These are phyloP conservation scores for Picea abies DNA, from an alignment of 83 land plant genomes.

Conservation along the genomic window DNA sequence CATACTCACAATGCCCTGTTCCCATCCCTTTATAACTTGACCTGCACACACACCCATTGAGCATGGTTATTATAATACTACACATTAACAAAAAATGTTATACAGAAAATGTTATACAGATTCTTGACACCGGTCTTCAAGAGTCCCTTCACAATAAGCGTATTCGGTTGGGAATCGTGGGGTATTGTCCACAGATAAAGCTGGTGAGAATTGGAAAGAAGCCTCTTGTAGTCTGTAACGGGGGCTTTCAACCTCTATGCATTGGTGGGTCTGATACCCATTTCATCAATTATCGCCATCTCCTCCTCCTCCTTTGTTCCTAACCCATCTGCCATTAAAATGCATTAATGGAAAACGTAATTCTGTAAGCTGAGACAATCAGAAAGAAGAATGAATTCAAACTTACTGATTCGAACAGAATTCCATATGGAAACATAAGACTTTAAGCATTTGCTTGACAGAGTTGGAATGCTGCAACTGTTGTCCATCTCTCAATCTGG, in stretches of 20 bases:
- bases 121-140: no score
- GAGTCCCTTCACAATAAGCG: no score
- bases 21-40: no score
- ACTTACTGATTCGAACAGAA: not conserved
- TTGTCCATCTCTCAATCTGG: not conserved
- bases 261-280: conserved; percentile 30
- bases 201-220: no score
- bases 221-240: conserved; percentile 39
- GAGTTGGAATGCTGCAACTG: not conserved
- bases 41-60: no score
- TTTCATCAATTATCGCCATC: conserved; percentile 26
- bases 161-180: no score
- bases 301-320: conserved; percentile 24
- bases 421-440: not conserved
- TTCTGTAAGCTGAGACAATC: not conserved
- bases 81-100: no score
- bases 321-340: conserved; percentile 16
- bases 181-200: no score
- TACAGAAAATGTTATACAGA: no score
- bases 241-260: conserved; percentile 34
- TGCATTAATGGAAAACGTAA: not conserved
- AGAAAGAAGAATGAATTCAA: not conserved
- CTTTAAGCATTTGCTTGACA: not conserved
- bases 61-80: no score
- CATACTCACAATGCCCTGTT: no score